A percentile compares a stretch with the other conserved stretches of the same genome.
phyloP scores from a whole-genome alignment of 768 basidiomycete genomes.

The Termitomyces sp. region DNA sequence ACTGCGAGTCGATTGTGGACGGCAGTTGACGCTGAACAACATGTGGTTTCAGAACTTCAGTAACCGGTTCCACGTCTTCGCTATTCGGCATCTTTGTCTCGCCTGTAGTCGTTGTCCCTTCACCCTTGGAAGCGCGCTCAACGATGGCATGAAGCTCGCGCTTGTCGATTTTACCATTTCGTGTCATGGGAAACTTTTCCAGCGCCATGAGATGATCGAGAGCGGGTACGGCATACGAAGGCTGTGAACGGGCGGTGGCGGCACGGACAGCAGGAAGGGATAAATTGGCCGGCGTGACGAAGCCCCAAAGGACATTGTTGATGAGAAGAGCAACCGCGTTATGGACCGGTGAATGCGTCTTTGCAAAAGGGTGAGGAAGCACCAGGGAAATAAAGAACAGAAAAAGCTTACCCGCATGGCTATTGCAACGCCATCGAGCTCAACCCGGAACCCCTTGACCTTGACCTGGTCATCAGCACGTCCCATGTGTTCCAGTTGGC shows the following conservation, averaged over 20 bases:
- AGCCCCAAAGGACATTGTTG: constrained; percentile 15
- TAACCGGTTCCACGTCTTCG: neutral
- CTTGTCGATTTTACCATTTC: constrained; percentile 50
- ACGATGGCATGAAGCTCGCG: constrained; percentile 24
- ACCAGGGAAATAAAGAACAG: neutral
- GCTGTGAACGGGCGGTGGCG: constrained; percentile 30
- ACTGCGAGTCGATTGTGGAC: constrained; percentile 6
- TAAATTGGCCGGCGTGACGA: constrained; percentile 13
- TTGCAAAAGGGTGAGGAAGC: neutral
- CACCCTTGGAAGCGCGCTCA: neutral
- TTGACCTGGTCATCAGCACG: constrained; percentile 62
- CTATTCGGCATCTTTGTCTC: neutral
- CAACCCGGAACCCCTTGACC: constrained; percentile 61
- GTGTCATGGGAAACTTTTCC: constrained; percentile 45
- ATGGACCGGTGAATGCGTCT: constrained; percentile 6
- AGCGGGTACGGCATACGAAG: constrained; percentile 55
- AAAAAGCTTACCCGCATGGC: constrained; percentile 45
- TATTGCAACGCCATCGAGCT: constrained; percentile 54
- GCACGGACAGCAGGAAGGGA: constrained; percentile 11
- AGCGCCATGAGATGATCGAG: constrained; percentile 39
- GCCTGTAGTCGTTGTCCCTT: neutral
- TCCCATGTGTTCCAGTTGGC: constrained; percentile 51
- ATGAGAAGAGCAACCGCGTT: constrained; percentile 17
- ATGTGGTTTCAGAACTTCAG: neutral
- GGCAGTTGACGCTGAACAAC: neutral